Evolutionary conservation across 1,284 basidiomycete species (phyloP), one percentile per base, ranked within the genome.

Genomic region (Coniferiporia weirii): DNA sequence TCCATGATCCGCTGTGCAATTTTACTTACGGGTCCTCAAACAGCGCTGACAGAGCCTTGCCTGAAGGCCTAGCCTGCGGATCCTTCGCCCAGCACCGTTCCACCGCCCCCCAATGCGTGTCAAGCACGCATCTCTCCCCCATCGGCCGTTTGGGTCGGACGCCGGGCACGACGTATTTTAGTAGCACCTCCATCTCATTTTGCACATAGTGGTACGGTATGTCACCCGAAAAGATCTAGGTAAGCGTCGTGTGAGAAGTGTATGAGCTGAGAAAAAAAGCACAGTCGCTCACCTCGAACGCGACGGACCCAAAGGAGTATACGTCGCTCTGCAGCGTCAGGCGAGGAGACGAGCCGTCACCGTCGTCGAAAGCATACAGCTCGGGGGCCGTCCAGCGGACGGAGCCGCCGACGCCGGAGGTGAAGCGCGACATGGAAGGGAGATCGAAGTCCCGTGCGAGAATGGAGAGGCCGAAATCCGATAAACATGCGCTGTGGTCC

Each of bases 351-450:
- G 45, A 15, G 12, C 27, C 5, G 5, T 27, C 27, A 27, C 10
- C 54, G 19, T 38, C 38, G 15, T 46, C 47, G 27, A 61, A 61
- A 3, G 54, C 34, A 48, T 54, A 61, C 22, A 61, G 48, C 43
- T 61, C 59, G 13, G 59, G 59, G n/a, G 59, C 59, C 15, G 59
- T 53, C 59, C 59, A 61, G 5, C 59, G 59, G 4, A 61, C 54
- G 8, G 59, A 56, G 20, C 59, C 59, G 12, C 59, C 59, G 12
- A 56, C 44, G 40, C 43, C 54, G 4, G 54, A 56, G 1, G 54
- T 54, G 47, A 44, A 55, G 27, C 47, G 19, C 15, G 59, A 57
- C 50, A 61, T 56, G n/a, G 54, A 34, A 1, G 59, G 59, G 22
- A 61, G 22, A 19, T 61, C 59, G 17, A 61, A 61, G 43, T 61